These are phyloP conservation scores for Cucumis hystrix DNA, from an alignment of 306 rosid species.

Conservation along the genomic window DNA sequence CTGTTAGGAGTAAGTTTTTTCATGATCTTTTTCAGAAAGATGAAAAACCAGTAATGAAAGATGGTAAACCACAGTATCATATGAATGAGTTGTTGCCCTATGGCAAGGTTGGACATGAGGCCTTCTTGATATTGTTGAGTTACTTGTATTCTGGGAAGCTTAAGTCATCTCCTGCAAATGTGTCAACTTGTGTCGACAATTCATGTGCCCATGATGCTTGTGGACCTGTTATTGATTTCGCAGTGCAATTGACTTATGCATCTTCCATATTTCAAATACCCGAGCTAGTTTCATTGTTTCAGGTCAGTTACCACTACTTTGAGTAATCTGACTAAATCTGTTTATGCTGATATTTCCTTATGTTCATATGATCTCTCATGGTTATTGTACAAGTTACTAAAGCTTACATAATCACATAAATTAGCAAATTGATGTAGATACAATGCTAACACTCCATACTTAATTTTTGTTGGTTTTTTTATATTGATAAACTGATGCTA, in stretches of 20 bases:
- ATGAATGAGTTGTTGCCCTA: constrained; percentile 32
- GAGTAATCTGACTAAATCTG: background rate
- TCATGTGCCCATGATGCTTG: constrained; percentile 39
- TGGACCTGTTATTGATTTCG: constrained; percentile 38
- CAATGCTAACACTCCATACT: background rate
- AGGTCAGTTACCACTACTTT: constrained; percentile 21
- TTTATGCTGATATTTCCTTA: background rate
- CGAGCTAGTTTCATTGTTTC: constrained; percentile 33
- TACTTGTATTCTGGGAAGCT: constrained; percentile 36
- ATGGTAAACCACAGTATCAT: constrained; percentile 20
- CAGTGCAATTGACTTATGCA: constrained; percentile 39
- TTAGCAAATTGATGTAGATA: background rate
- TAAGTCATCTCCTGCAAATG: constrained; percentile 34
- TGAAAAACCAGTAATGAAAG: constrained; percentile 15
- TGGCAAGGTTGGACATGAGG: constrained; percentile 39
- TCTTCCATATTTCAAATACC: constrained; percentile 34
- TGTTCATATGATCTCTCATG: background rate
- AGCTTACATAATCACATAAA: background rate
- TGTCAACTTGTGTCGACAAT: constrained; percentile 38
- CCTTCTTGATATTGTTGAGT: constrained; percentile 33
- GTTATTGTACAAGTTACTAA: background rate
- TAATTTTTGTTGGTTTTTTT: background rate
- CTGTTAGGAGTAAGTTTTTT: constrained; percentile 33
- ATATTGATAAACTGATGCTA: background rate
- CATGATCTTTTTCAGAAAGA: constrained; percentile 23